Evolutionary conservation across 208 protist genomes (phyloP).

Genomic region (Endotrypanum monterogeii): DNA sequence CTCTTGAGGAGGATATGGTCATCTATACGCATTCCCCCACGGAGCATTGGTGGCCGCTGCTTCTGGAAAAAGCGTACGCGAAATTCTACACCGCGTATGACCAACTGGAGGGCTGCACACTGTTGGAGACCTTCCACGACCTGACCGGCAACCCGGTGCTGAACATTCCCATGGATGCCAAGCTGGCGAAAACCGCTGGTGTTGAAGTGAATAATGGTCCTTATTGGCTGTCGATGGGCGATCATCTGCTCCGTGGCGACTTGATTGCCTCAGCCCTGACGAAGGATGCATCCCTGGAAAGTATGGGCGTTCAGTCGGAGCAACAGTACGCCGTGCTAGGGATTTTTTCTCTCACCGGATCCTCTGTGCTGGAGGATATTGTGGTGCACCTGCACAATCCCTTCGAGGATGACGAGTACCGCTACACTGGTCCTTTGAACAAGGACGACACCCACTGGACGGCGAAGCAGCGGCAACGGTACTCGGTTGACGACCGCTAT

Average conservation of each 20-base stretch:
- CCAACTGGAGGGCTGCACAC: conserved; percentile 74
- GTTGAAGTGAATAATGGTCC: conserved; percentile 41
- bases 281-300: conserved; percentile 33
- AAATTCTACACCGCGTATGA: conserved; percentile 87
- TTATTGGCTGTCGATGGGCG: conserved; percentile 57
- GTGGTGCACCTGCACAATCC: conserved; percentile 71
- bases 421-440: conserved; percentile 66
- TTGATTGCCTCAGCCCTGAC: conserved; percentile 54
- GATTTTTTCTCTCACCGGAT: conserved; percentile 60
- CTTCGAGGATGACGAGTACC: conserved; percentile 60
- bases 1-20: conserved; percentile 54
- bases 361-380: conserved; percentile 47
- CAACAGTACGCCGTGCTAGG: conserved; percentile 69
- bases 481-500: conserved; percentile 49
- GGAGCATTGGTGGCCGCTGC: conserved; percentile 80
- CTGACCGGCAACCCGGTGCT: conserved; percentile 79
- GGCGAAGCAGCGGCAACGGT: conserved; percentile 38
- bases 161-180: conserved; percentile 64
- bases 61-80: conserved; percentile 92
- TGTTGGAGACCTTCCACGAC: conserved; percentile 77
- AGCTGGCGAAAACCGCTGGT: conserved; percentile 59
- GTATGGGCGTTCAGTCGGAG: conserved; percentile 65
- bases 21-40: conserved; percentile 73
- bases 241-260: conserved; percentile 49
- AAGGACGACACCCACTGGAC: conserved; percentile 53